Conservation (phyloP, 106 monocot genomes). For the Acanthochlamys bracteata region DNA sequence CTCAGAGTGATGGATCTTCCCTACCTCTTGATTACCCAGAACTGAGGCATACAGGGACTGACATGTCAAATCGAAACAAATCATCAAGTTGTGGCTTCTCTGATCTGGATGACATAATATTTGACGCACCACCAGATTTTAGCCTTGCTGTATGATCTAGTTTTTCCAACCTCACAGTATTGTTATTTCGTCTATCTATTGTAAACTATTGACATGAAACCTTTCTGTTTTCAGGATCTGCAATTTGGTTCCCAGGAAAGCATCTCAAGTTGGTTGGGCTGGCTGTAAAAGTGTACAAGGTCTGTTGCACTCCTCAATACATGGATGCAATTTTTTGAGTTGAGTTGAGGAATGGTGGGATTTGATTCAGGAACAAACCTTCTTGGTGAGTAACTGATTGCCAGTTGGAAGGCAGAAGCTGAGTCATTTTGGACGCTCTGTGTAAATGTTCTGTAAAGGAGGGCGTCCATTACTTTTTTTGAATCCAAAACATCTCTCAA, state of each 20-base stretch:
- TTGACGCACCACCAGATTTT: conserved; percentile 56
- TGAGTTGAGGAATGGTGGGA: no score
- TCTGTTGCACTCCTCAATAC: no score
- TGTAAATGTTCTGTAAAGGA: no score
- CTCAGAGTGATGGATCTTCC: conserved; percentile 18
- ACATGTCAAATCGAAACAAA: neutral
- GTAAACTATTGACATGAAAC: neutral
- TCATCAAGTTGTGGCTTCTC: conserved; percentile 17
- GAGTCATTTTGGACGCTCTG: no score
- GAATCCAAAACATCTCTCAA: no score
- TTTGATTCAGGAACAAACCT: no score
- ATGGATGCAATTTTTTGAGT: no score
- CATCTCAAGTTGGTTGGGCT: conserved; percentile 46
- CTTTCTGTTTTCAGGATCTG: conserved; percentile 39
- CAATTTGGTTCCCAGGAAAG: conserved; percentile 78
- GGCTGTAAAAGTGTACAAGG: conserved; percentile 19
- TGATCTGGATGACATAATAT: conserved; percentile 45
- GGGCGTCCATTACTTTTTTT: no score
- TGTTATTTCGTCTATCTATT: neutral
- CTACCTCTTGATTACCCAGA: conserved; percentile 10
- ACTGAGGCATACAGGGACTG: conserved; percentile 3
- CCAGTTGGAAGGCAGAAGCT: no score
- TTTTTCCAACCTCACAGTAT: neutral
- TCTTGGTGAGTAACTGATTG: no score
- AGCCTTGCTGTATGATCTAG: conserved; percentile 47